Evolutionary conservation across 306 rosid genomes (phyloP), one percentile per base, ranked within the genome.

Genomic region (Cicer cuneatum): DNA sequence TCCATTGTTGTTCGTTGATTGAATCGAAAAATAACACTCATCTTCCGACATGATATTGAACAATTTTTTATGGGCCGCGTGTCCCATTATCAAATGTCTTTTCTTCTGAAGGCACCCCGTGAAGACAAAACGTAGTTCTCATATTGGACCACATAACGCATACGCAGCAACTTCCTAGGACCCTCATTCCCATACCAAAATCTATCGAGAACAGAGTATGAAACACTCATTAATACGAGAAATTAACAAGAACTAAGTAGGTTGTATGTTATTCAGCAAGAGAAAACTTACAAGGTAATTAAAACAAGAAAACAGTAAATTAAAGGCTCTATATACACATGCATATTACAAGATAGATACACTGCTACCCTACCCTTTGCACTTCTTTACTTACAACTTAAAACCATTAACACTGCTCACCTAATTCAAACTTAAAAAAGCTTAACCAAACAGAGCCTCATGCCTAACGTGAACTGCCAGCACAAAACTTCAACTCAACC

Each of bases 201-300:
- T 19, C 10, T 41, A 62, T 74, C 13, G 24, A 67, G 5, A 12
- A 63, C 52, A 48, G 2, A 73, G 13, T 35, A 54, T 24, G 43
- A 71, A 40, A 37, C 64, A 15, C n/a, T 61, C 19, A 63, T 5
- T 52, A 42, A 12, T 6, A 77, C 1, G 6, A 62, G 29, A 54
- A 18, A 24, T 46, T 53, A 10, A 21, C 64, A 66, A 70, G 40
- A 15, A 42, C 33, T 24, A 24, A 24, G 58, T 48, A 21, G 49
- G 73, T 68, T 82, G n/a, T n/a, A n/a, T n/a, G n/a, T 83, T 69
- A 78, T 83, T 74, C 54, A 56, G 69, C 54, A 43, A 66, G 59
- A 29, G 41, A 66, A 70, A 63, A 41, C 78, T 64, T 65, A 41
- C 51, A 21, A 24, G 33, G 33, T 59, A 64, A 8, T 21, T 41